Evolutionary conservation across 345 rosid species (phyloP).

Genomic region (Lepidium aucheri): DNA sequence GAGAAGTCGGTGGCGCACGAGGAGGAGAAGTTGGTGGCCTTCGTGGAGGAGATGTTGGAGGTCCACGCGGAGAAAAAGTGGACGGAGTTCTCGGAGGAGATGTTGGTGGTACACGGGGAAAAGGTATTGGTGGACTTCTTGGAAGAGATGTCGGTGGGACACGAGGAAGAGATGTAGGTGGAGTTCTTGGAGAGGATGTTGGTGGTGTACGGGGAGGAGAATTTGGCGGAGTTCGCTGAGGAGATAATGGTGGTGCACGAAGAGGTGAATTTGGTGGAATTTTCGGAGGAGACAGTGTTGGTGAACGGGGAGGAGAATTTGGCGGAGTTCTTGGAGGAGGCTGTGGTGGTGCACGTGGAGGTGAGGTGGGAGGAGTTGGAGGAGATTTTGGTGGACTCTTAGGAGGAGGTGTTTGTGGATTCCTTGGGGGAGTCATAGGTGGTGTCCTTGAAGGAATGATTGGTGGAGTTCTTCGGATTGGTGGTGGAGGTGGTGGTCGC

Average conservation of each 20-base stretch:
- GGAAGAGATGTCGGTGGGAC: neutral
- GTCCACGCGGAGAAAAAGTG: neutral
- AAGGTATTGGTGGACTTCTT: neutral
- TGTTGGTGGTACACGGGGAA: neutral
- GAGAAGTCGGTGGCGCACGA: neutral
- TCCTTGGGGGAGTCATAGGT: neutral
- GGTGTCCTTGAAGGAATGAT: neutral
- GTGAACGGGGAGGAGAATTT: neutral
- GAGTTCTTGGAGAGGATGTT: neutral
- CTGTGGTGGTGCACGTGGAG: neutral
- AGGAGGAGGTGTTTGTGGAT: neutral
- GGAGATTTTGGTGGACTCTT: neutral
- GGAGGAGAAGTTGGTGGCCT: neutral
- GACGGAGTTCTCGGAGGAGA: neutral
- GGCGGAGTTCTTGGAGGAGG: neutral
- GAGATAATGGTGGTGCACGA: neutral
- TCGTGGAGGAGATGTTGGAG: neutral
- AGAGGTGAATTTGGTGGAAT: neutral
- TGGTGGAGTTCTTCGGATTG: neutral
- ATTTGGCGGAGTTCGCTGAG: neutral
- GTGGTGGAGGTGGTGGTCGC: neutral
- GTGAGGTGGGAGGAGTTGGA: neutral
- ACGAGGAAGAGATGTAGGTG: neutral
- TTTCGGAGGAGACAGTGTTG: neutral
- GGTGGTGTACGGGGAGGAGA: neutral